Evolutionary conservation across 2,329 filamentous ascomycete genomes (phyloP).

Genomic region (Penicillium carneum): DNA sequence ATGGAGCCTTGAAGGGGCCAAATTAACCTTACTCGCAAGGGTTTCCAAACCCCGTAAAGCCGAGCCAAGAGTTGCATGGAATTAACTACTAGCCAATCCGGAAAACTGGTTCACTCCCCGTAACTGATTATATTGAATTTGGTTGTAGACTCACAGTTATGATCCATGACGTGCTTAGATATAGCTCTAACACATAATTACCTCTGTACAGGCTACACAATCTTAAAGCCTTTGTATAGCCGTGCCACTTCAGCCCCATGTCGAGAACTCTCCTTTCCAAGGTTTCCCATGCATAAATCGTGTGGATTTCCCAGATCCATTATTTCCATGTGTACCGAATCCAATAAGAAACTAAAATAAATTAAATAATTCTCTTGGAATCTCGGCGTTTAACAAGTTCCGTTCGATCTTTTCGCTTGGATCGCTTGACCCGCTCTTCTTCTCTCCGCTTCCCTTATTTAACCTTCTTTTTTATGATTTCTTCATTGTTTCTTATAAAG

Average conservation of each 20-base stretch:
- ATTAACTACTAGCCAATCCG: conserved; percentile 1
- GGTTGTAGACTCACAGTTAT: neutral
- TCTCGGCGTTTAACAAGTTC: conserved; percentile 38
- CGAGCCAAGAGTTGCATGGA: conserved; percentile 29
- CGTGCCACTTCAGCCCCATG: conserved; percentile 13
- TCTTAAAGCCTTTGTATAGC: conserved; percentile 10
- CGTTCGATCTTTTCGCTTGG: conserved; percentile 31
- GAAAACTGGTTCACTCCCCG: conserved; percentile 8
- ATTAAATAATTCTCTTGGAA: conserved; percentile 23
- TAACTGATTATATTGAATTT: neutral
- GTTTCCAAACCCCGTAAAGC: conserved; percentile 34
- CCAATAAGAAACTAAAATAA: neutral
- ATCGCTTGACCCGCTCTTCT: conserved; percentile 27
- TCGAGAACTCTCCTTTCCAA: conserved; percentile 23
- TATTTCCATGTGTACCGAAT: conserved; percentile 16
- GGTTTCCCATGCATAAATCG: conserved; percentile 33
- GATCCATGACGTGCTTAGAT: conserved; percentile 5
- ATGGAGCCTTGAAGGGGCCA: conserved; percentile 29
- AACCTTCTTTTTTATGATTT: conserved; percentile 40
- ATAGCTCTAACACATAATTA: neutral
- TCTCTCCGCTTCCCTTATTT: conserved; percentile 36
- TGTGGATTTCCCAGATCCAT: conserved; percentile 27
- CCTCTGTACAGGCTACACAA: conserved; percentile 13
- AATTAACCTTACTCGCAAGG: conserved; percentile 33
- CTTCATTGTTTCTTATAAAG: conserved; percentile 28